Percentiles rank a stretch among this genome's conserved stretches.
Conservation (phyloP, 257 asterid species). For the Petunia axillaris region DNA sequence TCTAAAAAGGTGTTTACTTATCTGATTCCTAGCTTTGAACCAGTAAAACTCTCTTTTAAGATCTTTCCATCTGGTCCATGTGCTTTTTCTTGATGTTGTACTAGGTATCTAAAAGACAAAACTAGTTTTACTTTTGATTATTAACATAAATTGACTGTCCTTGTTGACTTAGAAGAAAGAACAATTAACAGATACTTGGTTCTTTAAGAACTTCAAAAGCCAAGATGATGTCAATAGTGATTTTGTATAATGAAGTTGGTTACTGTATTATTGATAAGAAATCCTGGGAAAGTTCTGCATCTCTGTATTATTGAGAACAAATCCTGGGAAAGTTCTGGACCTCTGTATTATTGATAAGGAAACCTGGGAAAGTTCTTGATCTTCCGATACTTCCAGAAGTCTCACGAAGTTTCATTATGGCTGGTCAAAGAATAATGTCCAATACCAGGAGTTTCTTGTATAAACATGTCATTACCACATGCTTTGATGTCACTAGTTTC, state of each 20-base stretch:
- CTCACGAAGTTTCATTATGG: not conserved
- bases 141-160: conserved; percentile 7
- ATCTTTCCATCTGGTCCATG: conserved; percentile 2
- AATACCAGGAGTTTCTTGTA: conserved; percentile 19
- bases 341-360: not conserved
- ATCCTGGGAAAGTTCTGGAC: conserved; percentile 11
- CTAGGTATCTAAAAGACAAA: conserved; percentile 22
- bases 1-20: not conserved
- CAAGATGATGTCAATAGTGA: conserved; percentile 28
- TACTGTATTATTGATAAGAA: not conserved
- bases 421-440: not conserved
- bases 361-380: conserved; percentile 8
- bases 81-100: conserved; percentile 12
- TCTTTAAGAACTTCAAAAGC: conserved; percentile 18
- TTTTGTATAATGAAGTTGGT: conserved; percentile 5
- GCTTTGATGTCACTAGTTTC: not conserved
- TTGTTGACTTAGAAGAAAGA: not conserved
- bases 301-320: not conserved
- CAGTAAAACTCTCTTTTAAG: not conserved
- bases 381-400: not conserved
- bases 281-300: conserved; percentile 10
- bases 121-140: not conserved
- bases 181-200: not conserved
- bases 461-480: not conserved
- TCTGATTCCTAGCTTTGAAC: not conserved